Evolutionary conservation across 805 yeast species (phyloP), one percentile per base, ranked within the genome.

Genomic region (Metschnikowia sp.): DNA sequence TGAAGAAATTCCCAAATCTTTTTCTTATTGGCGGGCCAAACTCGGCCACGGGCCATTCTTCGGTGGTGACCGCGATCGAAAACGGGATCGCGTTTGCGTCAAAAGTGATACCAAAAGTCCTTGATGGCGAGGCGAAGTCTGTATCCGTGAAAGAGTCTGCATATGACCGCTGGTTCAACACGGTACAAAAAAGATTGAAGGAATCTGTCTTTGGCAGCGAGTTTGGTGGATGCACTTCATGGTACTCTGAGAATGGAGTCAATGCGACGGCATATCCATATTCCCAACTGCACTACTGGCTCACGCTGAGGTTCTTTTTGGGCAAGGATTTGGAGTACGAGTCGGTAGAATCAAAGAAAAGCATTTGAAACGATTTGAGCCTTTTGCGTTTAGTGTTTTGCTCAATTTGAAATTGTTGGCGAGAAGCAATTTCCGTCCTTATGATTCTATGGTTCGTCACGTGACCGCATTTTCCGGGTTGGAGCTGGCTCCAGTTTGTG

Each of bases 41-140:
- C 48, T 60, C 72, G 2, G 72, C 72, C 36, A 68, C 75, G 12
- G 76, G 76, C 10, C 75, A 71, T 48, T 63, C 72, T 0, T 70
- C 75, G 4, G 75, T 69, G 43, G 69, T 71, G 6, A 52, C 64
- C 47, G 71, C 73, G 12, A 61, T 66, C 48, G 75, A 71, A 52
- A 69, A 67, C 51, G 64, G 61, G 4, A 56, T 64, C 40, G 49
- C 51, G 4, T 66, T 57, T 40, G 56, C 62, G 36, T 42, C 47
- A 4, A 57, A 56, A 29, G 57, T 68, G 15, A 57, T 66, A 2
- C 45, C 51, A 15, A 61, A 61, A 31, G 53, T 71, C 13, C 44
- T 71, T 28, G 41, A 58, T 18, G 72, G 70, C 1, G 51, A 52
- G 8, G 53, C 52, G 46, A 62, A 61, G 44, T 57, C 70, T 0